Evolutionary conservation across 2,329 filamentous ascomycete genomes (phyloP), one percentile per base, ranked within the genome.

Genomic region (Colletotrichum sp.): DNA sequence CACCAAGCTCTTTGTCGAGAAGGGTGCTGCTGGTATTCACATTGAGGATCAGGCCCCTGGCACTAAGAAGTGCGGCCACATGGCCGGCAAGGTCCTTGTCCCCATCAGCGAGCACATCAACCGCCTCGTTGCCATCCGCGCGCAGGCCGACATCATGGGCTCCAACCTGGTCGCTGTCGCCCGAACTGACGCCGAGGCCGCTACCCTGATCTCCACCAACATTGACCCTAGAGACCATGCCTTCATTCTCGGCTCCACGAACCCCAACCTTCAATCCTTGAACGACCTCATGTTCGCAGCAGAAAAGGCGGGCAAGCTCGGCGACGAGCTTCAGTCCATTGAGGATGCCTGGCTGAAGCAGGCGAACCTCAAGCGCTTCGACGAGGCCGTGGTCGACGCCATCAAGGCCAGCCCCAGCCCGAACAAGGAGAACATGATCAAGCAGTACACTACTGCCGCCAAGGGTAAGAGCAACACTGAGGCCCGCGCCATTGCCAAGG

Each of bases 51-150:
- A 99, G 87, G 96, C 97, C 6, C 96, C 97, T 5, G 97, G 97
- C 71, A 99, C 97, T 66, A 99, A 99, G 92, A 99, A 99, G 92
- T 99, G 97, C 85, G 97, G 97, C 78, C 97, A 99, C 88, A 99
- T 99, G 97, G 97, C 97, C 79, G 97, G 97, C 83, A 99, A 99
- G 89, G 97, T 99, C 59, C 90, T 99, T 77, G 97, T 99, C 69
- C 97, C 97, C 67, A 98, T 98, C 84, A 95, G 93, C 86, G 97
- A 99, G 89, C 97, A 99, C 89, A 98, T 99, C 88, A 99, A 98
- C 89, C 94, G 97, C 71, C 90, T 99, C 71, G 96, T 99, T 67
- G 96, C 97, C 80, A 99, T 99, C 85, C 94, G 97, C 77, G 96
- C 97, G 6, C 97, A 99, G 87, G 96, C 97, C 80, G 97, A 99